Conservation (phyloP, 768 basidiomycete species). For the Trametopsis cervina region DNA sequence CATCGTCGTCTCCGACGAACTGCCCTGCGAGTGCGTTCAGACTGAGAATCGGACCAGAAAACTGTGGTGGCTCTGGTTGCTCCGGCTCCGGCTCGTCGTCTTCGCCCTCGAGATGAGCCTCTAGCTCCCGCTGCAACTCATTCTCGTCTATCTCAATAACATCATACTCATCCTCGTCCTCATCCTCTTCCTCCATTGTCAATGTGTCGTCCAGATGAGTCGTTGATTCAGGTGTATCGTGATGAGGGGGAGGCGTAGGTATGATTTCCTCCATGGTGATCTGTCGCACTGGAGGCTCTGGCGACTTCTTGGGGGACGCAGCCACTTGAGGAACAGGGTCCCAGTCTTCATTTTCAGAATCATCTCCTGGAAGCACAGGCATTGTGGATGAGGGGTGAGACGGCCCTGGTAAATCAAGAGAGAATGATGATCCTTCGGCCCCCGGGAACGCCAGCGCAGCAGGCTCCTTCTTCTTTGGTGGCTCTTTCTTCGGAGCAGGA, state of each 20-base stretch:
- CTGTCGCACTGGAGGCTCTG: slow-evolving; percentile 3
- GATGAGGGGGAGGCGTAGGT: slow-evolving; percentile 5
- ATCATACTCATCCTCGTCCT: slow-evolving; percentile 15
- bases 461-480: slow-evolving; percentile 2
- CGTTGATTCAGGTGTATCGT: background rate
- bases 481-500: background rate
- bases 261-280: slow-evolving; percentile 25
- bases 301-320: slow-evolving; percentile 3
- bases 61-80: too few species aligned
- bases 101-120: background rate
- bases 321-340: slow-evolving; percentile 17
- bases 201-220: slow-evolving; percentile 7
- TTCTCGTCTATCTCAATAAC: slow-evolving; percentile 15
- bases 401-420: slow-evolving; percentile 5
- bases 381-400: slow-evolving; percentile 1
- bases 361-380: slow-evolving; percentile 6
- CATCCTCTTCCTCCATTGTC: slow-evolving; percentile 17
- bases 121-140: slow-evolving; percentile 6
- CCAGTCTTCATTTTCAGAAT: slow-evolving; percentile 22
- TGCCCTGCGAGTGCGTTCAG: background rate
- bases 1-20: slow-evolving; percentile 21
- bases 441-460: slow-evolving; percentile 14
- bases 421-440: background rate
- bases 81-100: background rate
- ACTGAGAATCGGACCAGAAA: background rate